A percentile compares a stretch with the other conserved stretches of the same genome.
Evolutionary conservation across 345 rosid genomes (phyloP).

Genomic region (Lenwebbia sp.): DNA sequence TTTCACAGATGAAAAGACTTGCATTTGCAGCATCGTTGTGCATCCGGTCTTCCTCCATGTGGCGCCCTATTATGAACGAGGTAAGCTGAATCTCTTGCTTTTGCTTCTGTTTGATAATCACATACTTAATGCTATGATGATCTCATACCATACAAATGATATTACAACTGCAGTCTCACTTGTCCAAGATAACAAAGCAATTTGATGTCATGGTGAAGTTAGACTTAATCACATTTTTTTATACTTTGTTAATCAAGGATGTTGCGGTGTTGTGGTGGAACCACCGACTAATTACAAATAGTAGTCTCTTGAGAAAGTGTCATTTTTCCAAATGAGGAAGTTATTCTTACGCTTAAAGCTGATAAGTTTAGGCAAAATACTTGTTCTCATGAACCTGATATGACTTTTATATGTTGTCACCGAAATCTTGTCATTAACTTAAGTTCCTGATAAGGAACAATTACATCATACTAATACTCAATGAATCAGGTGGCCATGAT

Average conservation of each 20-base stretch:
- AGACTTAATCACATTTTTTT: background rate
- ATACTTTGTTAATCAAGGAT: background rate
- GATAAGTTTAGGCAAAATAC: background rate
- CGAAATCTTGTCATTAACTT: background rate
- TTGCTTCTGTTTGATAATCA: background rate
- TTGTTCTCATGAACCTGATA: background rate
- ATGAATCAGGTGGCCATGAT: background rate
- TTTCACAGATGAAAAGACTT: conserved; percentile 46
- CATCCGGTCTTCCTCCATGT: conserved; percentile 59
- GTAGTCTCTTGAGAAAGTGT: background rate
- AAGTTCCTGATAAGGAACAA: background rate
- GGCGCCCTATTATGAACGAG: conserved; percentile 92
- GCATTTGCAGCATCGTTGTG: conserved; percentile 84
- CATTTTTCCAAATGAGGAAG: background rate
- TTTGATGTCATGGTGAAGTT: background rate
- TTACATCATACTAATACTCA: background rate
- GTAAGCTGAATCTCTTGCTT: conserved; percentile 29
- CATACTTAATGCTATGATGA: background rate
- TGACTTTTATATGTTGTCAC: background rate
- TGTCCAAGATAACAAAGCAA: background rate
- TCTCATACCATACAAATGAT: background rate
- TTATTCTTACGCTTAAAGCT: background rate
- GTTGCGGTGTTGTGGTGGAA: background rate
- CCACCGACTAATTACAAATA: background rate
- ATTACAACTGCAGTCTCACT: background rate